Evolutionary conservation across 441 rosid genomes (phyloP), one percentile per base, ranked within the genome.

Genomic region (Hura crepitans): DNA sequence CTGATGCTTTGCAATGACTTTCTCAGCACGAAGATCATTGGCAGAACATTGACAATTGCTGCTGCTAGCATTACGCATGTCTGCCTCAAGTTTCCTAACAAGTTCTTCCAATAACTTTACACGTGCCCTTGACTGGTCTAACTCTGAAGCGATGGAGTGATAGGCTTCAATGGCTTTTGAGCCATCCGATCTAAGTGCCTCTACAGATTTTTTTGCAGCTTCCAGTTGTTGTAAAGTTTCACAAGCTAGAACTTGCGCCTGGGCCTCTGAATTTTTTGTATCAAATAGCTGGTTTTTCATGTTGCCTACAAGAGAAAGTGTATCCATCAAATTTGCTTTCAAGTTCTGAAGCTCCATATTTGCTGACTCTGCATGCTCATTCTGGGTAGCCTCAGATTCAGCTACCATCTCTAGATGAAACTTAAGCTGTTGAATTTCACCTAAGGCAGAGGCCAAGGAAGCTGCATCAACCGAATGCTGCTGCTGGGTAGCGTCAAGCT

Each of bases 341-440:
- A 94, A 69, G 53, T 76, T 82, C 47, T 82, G 82, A 54, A 91
- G 72, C 79, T 94, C 96, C 17, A 69, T 62, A 54, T 82, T 75
- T 37, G 80, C 81, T 63, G 81, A 75, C 77, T 88, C 93, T 28
- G 88, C 85, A 18, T 81, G 80, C 71, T 81, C 84, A 68, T 80
- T 80, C 70, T 82, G 91, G 42, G 75, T 78, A 82, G 86, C 84
- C 70, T 84, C 93, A 33, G 89, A 81, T 71, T 80, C 85, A 58
- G 86, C 83, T 47, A 81, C 82, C 81, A 75, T 87, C 74, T 86
- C 89, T 62, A 87, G 85, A 77, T 87, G 89, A 77, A 69, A 67
- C 81, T 85, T 89, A 47, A 94, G 88, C 84, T 82, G 87, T 77
- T 89, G 89, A 27, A 95, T 86, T 76, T 95, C 99, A 75, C 78